Percentiles rank a stretch among this genome's conserved stretches.
These are phyloP conservation scores for Fusarium beomiforme DNA, from an alignment of 2,329 filamentous ascomycete genomes.

Conservation along the genomic window DNA sequence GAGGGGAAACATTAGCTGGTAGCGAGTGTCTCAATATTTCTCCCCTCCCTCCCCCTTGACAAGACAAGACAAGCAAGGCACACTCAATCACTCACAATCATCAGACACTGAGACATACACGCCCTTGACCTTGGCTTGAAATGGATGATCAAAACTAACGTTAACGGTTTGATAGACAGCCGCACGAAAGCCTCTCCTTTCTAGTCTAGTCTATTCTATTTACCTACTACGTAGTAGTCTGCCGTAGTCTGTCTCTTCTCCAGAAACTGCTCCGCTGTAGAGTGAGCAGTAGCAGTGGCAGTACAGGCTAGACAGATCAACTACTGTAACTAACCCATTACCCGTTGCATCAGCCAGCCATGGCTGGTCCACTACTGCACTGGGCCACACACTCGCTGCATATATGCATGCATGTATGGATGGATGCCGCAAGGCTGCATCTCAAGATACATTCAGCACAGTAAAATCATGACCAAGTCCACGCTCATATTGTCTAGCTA, in stretches of 20 bases:
- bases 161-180: background rate
- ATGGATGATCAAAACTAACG: background rate
- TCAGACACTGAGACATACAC: background rate
- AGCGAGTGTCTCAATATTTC: background rate
- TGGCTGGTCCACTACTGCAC: background rate
- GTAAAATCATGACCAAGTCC: background rate
- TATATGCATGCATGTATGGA: background rate
- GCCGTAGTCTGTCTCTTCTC: background rate
- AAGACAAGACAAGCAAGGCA: background rate
- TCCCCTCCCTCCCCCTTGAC: background rate
- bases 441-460: background rate
- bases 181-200: background rate
- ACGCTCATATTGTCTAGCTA: background rate
- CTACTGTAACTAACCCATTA: background rate
- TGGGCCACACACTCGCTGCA: background rate
- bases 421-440: background rate
- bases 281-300: background rate
- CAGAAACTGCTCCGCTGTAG: background rate
- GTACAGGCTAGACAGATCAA: background rate
- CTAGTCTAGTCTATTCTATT: background rate
- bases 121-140: background rate
- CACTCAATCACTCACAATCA: background rate
- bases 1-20: background rate
- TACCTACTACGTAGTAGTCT: no score
- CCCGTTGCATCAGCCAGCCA: conserved; percentile 12